phyloP scores from a whole-genome alignment of 345 rosid species.

The Populus alba region DNA sequence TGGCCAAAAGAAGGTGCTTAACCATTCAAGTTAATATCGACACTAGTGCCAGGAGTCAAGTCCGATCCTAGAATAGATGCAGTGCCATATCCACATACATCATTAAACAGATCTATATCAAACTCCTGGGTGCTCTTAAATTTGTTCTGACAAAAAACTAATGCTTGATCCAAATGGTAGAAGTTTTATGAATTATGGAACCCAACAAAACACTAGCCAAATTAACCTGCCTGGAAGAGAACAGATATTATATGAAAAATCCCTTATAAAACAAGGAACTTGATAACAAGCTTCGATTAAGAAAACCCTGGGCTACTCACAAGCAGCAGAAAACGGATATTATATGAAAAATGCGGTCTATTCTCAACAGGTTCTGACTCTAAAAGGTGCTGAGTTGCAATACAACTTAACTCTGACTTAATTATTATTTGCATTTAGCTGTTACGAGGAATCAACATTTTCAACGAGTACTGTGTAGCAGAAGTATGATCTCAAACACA shows the following conservation, averaged over 20 bases:
- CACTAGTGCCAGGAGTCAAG: neutral
- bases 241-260: neutral
- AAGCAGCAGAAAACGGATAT: neutral
- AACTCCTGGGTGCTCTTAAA: neutral
- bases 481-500: conserved; percentile 3
- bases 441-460: neutral
- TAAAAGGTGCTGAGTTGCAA: neutral
- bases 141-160: neutral
- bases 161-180: neutral
- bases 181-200: neutral
- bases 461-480: neutral
- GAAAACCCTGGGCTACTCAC: neutral
- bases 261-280: neutral
- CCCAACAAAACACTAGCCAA: neutral
- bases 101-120: neutral
- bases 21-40: neutral
- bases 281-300: neutral
- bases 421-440: neutral
- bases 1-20: neutral
- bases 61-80: neutral
- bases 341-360: neutral
- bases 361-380: neutral
- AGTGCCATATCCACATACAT: neutral
- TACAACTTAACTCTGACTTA: neutral
- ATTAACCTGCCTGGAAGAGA: neutral